Conservation (phyloP, 345 rosid species). For the Psidium friedrichsthalianum region DNA sequence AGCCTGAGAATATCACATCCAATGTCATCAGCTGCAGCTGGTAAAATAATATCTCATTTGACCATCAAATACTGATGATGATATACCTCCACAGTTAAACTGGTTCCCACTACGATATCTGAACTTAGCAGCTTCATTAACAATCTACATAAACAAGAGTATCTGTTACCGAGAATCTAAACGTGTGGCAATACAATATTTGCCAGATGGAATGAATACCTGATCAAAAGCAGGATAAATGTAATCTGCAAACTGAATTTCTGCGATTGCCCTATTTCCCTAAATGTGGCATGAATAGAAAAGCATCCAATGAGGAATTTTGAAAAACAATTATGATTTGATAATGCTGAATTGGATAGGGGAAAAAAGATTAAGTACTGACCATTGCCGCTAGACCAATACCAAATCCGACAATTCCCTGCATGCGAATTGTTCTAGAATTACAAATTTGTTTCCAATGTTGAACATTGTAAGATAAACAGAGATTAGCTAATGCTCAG, state of each 20-base stretch:
- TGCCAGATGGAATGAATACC: conserved; percentile 19
- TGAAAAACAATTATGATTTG: neutral
- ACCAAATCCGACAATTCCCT: conserved; percentile 96
- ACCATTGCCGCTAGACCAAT: conserved; percentile 96
- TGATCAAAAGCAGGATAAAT: conserved; percentile 95
- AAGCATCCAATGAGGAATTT: neutral
- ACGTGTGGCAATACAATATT: neutral
- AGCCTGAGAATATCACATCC: conserved; percentile 28
- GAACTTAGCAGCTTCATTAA: conserved; percentile 94
- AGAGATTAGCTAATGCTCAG: neutral
- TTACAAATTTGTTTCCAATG: neutral
- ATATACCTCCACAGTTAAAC: conserved; percentile 79
- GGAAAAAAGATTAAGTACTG: conserved; percentile 1
- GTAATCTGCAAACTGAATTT: conserved; percentile 92
- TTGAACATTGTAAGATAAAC: neutral
- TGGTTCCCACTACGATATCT: conserved; percentile 93
- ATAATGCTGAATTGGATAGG: neutral
- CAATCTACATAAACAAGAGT: conserved; percentile 37
- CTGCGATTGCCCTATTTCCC: conserved; percentile 81
- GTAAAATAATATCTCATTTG: neutral
- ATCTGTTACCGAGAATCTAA: conserved; percentile 1
- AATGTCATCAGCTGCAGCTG: neutral
- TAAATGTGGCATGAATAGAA: conserved; percentile 1
- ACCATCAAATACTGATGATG: neutral
- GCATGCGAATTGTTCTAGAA: neutral